These are phyloP conservation scores for Oryza coarctata DNA, from an alignment of 176 grass and related monocot genomes.

Conservation along the genomic window DNA sequence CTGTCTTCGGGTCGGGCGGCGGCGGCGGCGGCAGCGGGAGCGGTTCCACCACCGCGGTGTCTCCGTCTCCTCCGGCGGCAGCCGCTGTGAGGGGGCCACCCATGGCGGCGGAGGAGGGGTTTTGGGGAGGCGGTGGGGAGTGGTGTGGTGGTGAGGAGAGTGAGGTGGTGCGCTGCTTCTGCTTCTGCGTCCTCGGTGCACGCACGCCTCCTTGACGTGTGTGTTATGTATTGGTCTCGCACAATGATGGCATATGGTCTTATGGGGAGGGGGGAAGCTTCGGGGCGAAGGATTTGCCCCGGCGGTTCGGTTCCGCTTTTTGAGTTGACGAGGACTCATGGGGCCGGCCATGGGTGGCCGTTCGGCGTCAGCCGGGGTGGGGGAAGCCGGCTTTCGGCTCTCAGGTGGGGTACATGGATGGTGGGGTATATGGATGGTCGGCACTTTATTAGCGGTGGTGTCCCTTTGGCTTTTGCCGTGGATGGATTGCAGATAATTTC, in stretches of 20 bases:
- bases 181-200: not conserved
- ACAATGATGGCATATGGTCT: not conserved
- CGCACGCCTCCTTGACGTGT: not conserved
- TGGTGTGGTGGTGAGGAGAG: not conserved
- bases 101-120: slow-evolving; percentile 23
- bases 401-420: not conserved
- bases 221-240: not conserved
- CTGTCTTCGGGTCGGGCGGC: slow-evolving; percentile 19
- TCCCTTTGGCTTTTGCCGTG: too few relatives aligned
- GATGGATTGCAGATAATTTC: too few relatives aligned
- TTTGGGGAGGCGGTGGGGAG: not conserved
- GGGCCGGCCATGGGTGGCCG: not conserved
- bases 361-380: not conserved
- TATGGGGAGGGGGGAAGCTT: not conserved
- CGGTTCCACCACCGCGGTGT: not conserved
- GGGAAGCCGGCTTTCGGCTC: not conserved
- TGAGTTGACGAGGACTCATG: not conserved
- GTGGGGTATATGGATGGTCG: too few relatives aligned
- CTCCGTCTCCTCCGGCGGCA: not conserved
- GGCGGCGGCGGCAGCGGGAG: not conserved
- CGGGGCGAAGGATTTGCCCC: not conserved
- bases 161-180: not conserved
- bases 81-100: not conserved
- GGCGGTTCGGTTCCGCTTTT: not conserved
- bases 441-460: too few relatives aligned